Percentiles rank a stretch among this genome's conserved stretches.
Evolutionary conservation across 805 yeast species (phyloP).

Genomic region (Lipomyces lipofer): DNA sequence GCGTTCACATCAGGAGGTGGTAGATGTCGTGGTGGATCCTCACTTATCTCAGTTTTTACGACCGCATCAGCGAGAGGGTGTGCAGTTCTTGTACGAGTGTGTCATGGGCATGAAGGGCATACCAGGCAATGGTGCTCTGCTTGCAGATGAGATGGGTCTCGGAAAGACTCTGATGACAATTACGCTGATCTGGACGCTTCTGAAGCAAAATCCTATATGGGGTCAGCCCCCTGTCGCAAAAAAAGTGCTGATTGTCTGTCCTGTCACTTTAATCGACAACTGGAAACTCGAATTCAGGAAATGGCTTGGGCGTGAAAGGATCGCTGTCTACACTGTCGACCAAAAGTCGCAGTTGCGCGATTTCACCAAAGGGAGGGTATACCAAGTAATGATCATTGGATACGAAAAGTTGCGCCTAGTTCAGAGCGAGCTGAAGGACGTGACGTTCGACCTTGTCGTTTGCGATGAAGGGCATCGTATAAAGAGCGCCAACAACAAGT

Average conservation of each 20-base stretch:
- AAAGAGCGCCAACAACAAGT: conserved; percentile 72
- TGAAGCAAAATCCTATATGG: conserved; percentile 45
- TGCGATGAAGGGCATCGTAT: conserved; percentile 97
- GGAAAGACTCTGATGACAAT: conserved; percentile 90
- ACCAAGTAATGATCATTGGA: conserved; percentile 81
- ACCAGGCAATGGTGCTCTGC: conserved; percentile 65
- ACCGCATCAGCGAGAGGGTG: conserved; percentile 86
- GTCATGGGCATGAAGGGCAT: conserved; percentile 64
- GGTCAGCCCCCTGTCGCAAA: conserved; percentile 45
- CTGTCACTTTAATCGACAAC: conserved; percentile 82
- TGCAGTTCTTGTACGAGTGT: conserved; percentile 76
- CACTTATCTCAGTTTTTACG: conserved; percentile 48
- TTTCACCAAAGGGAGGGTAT: conserved; percentile 67
- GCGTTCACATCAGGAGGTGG: conserved; percentile 24
- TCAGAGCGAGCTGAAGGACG: conserved; percentile 39
- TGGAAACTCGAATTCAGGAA: conserved; percentile 88
- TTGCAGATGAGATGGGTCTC: conserved; percentile 98
- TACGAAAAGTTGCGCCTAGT: conserved; percentile 76
- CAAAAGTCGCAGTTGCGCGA: conserved; percentile 55
- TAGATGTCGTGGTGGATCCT: conserved; percentile 46
- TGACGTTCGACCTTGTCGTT: conserved; percentile 63
- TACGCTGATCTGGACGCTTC: conserved; percentile 76
- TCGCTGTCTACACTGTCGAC: conserved; percentile 64
- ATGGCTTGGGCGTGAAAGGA: conserved; percentile 71
- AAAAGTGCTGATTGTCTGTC: conserved; percentile 80